Evolutionary conservation across 1,284 basidiomycete species (phyloP).

Genomic region (Hemileia vastatrix): DNA sequence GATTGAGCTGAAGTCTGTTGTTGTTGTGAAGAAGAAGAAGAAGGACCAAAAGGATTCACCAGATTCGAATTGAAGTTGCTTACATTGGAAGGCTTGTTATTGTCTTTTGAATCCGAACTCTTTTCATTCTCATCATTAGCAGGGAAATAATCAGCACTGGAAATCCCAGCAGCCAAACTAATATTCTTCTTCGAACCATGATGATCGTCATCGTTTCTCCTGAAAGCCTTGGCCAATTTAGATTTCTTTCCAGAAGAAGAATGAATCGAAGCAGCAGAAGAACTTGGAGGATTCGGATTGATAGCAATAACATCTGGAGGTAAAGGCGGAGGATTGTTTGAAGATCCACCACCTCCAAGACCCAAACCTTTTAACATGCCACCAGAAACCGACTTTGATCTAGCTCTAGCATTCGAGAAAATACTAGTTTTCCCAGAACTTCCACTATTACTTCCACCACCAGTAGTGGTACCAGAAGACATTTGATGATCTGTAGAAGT

Average conservation of each 20-base stretch:
- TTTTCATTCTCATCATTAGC: background rate
- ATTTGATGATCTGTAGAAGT: background rate
- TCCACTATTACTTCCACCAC: too few relatives aligned
- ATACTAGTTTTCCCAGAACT: background rate
- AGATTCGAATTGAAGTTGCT: too few relatives aligned
- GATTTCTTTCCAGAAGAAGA: conserved; percentile 27
- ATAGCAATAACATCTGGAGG: background rate
- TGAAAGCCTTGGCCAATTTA: conserved; percentile 34
- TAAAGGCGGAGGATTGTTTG: background rate
- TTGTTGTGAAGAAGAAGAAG: too few relatives aligned
- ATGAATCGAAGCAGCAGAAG: conserved; percentile 26
- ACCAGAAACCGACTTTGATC: conserved; percentile 23
- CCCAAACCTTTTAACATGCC: conserved; percentile 37
- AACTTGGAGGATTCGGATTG: background rate
- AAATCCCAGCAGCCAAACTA: background rate
- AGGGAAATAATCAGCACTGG: background rate
- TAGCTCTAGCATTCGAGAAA: background rate
- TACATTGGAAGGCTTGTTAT: too few relatives aligned
- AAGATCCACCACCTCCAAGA: conserved; percentile 14
- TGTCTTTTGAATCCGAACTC: background rate
- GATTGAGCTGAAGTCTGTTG: too few relatives aligned
- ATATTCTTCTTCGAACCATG: background rate
- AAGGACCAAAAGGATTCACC: too few relatives aligned
- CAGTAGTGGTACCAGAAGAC: background rate
- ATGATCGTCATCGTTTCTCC: background rate